Conservation (phyloP, 1,139 yeast genomes). For the Casaregolazyma suthepensis region DNA sequence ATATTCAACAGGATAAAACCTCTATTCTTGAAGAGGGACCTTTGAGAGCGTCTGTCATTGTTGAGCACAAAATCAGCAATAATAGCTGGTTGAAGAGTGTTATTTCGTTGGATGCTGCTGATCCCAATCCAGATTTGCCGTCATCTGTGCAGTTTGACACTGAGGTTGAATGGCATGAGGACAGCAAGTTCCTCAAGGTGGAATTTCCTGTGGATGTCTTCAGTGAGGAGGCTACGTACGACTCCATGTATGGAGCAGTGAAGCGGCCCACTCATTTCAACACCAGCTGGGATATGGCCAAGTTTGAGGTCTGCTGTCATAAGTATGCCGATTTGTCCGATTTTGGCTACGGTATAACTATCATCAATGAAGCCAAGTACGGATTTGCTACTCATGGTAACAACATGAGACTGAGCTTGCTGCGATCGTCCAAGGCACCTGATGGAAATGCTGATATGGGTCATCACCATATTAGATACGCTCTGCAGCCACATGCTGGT, state of each 20-base stretch:
- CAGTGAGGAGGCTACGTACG: conserved; percentile 72
- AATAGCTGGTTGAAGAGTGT: conserved; percentile 56
- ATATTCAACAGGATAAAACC: conserved; percentile 38
- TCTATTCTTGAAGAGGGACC: conserved; percentile 47
- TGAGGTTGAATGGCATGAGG: conserved; percentile 77
- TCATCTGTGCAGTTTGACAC: conserved; percentile 47
- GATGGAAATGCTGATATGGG: conserved; percentile 93
- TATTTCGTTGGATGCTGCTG: conserved; percentile 57
- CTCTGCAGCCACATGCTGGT: conserved; percentile 73
- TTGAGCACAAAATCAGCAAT: conserved; percentile 50
- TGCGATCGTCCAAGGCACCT: conserved; percentile 82
- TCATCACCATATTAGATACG: conserved; percentile 70
- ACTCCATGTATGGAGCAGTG: conserved; percentile 86
- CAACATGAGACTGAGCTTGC: conserved; percentile 67
- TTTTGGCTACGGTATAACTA: conserved; percentile 71
- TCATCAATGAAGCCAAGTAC: conserved; percentile 75
- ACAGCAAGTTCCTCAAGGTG: conserved; percentile 77
- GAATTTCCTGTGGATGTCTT: conserved; percentile 83
- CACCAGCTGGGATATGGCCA: conserved; percentile 91
- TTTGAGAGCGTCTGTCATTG: conserved; percentile 51
- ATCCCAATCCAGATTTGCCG: conserved; percentile 25
- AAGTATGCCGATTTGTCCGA: conserved; percentile 87
- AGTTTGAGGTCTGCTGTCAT: conserved; percentile 90
- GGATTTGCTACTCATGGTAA: conserved; percentile 90
- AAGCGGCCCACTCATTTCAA: conserved; percentile 87